Evolutionary conservation across 2,329 filamentous ascomycete species (phyloP).

Genomic region (Trichoderma lentiforme): DNA sequence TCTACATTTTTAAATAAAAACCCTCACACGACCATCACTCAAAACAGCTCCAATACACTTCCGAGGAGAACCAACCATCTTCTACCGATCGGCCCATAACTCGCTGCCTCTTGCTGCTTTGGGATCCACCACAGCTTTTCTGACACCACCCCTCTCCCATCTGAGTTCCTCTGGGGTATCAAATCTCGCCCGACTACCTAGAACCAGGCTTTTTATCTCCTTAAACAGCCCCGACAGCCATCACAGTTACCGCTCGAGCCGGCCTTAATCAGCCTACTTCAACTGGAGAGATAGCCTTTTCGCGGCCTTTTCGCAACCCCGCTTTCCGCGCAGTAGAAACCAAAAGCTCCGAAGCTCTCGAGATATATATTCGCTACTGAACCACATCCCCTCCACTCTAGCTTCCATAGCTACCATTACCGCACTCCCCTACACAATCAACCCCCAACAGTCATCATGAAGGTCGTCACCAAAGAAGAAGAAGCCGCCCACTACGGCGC

Average conservation of each 20-base stretch:
- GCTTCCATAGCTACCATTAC: not conserved
- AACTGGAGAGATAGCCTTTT: not conserved
- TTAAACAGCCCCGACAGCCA: not conserved
- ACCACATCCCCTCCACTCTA: not conserved
- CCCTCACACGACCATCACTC: not conserved
- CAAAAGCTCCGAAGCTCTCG: not conserved
- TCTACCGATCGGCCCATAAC: not conserved
- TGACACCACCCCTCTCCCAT: constrained; percentile 6
- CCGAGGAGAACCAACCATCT: not conserved
- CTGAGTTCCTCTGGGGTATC: constrained; percentile 1
- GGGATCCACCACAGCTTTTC: constrained; percentile 7
- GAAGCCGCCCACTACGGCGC: constrained; percentile 78
- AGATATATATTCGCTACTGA: not conserved
- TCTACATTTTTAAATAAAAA: not conserved
- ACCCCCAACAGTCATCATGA: constrained; percentile 59
- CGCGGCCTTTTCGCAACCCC: not conserved
- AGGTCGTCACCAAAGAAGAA: constrained; percentile 92
- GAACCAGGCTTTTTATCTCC: not conserved
- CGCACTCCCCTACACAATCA: not conserved
- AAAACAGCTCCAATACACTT: not conserved
- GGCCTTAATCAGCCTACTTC: not conserved
- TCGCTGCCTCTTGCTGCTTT: not conserved
- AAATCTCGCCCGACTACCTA: constrained; percentile 3
- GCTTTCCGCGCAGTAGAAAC: not conserved
- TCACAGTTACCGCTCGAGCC: constrained; percentile 7